Evolutionary conservation across 441 rosid species (phyloP), one percentile per base, ranked within the genome.

Genomic region (Daphne laureola): DNA sequence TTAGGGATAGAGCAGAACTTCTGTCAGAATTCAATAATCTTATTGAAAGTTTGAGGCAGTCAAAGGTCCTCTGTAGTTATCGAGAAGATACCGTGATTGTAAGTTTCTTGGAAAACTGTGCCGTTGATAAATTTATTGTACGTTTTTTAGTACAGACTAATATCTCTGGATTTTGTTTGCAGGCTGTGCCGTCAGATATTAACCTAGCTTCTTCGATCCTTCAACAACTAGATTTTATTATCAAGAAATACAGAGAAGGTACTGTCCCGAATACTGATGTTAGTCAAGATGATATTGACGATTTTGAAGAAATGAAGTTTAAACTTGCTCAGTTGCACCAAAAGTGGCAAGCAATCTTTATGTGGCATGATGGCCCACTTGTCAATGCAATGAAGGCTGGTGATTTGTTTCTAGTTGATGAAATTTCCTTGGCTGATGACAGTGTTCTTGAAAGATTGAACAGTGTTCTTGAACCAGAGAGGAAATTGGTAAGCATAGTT

Each of bases 291-390:
- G 90, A 82, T 67, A 45, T 87, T 56, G 81, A 74, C 62, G 49
- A 49, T 63, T 75, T 88, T 41, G 86, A 83, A 67, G 72, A 76
- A 61, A 77, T 78, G 74, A 78, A 58, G 58, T 54, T 57, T 73
- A 71, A 72, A 23, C 88, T 90, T 50, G 63, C 53, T 68, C 69
- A 62, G 81, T 78, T 87, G 59, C 71, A 84, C 64, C 80, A 74
- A 57, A 80, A 73, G 65, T 94, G 98, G 99, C 84, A 83, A 59
- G 67, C 84, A 49, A 84, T 94, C 55, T 94, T 94, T 73, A 68
- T 67, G 56, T 94, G 99, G 99, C 96, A 90, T 75, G 99, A 90
- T 81, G 99, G 99, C 21, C 96, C 99, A 60, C 94, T 94, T 54
- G 94, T 94, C 67, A 79, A 81, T 66, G 86, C 98, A 27, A 94